phyloP scores from a whole-genome alignment of 345 rosid species.

The Heritiera fomes region DNA sequence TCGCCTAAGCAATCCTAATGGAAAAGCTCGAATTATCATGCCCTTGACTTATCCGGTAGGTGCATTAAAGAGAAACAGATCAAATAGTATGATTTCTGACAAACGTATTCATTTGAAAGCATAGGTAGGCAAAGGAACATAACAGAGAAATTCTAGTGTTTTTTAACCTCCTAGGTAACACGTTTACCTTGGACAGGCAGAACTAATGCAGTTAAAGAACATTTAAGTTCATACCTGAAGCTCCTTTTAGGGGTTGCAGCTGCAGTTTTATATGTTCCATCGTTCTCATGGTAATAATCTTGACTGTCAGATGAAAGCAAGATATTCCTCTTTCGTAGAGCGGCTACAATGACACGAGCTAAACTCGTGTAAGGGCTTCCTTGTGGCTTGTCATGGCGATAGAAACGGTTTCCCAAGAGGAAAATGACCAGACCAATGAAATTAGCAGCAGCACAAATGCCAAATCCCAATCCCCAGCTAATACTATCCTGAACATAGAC shows the following conservation, averaged over 20 bases:
- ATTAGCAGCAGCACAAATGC: slow-evolving; percentile 17
- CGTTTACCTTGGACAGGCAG: too few species aligned
- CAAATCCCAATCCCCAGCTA: slow-evolving; percentile 37
- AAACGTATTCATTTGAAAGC: not conserved
- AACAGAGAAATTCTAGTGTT: too few species aligned
- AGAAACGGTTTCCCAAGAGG: slow-evolving; percentile 19
- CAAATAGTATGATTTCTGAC: not conserved
- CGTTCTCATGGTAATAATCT: slow-evolving; percentile 20
- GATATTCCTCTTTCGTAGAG: slow-evolving; percentile 20
- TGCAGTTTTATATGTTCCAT: not conserved
- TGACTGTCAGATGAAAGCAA: not conserved
- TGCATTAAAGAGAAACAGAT: not conserved
- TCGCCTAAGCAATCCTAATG: too few species aligned
- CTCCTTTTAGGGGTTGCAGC: slow-evolving; percentile 16
- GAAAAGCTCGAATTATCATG: too few species aligned
- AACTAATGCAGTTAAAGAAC: too few species aligned
- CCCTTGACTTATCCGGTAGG: not conserved
- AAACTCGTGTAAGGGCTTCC: slow-evolving; percentile 27
- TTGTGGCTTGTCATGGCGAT: slow-evolving; percentile 17
- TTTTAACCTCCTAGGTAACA: too few species aligned
- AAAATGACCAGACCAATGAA: slow-evolving; percentile 17
- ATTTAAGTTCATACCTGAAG: slow-evolving; percentile 31
- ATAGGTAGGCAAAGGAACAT: not conserved
- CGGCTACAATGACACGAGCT: slow-evolving; percentile 30
- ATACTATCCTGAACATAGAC: slow-evolving; percentile 28